Base-by-base conservation (phyloP, 768 basidiomycete genomes). In the Leucocoprinus birnbaumii region DNA sequence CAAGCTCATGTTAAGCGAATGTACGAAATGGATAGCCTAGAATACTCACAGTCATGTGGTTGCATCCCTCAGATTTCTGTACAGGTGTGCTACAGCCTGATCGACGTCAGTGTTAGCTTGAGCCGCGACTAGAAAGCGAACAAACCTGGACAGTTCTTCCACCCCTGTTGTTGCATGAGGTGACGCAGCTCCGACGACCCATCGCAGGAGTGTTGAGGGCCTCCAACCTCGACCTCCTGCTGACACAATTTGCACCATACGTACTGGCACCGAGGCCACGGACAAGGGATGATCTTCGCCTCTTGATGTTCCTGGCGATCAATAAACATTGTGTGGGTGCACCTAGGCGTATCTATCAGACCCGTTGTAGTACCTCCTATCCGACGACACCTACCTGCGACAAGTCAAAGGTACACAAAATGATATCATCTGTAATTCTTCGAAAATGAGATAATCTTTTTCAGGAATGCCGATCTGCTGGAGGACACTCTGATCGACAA, bases 31-130 rank as follows among this genome's bases (percentile, higher is more conserved):
- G 9, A 31, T 31, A n/a, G 3, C 21, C 8, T 42, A 19, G 18
- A 41, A 21, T 35, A 18, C 81, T 68, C 26, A 82, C 83, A 56
- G 73, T 72, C 78, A 85, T 85, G 63, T 85, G 82, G 55, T 83
- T 77, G 50, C 83, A 85, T 1, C 83, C 83, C 14, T 65, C 66
- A 8, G 71, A 70, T 59, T 80, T 85, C 53, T 71, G 75, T 18
- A 81, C 76, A 3, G 80, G 76, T 9, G 81, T 79, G 51, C 64
- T 63, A 59, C 78, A 79, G 5, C 75, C 77, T 78, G 44, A 0
- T n/a, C n/a, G 14, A 43, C 14, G 10, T 16, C 22, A 11, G 22
- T 16, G 10, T 16, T 16, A 11, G 22, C 11, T 35, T 44, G 26
- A 4, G 16, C 16, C 38, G 21, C 21, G 21, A 18, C 9, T 11